These are phyloP conservation scores for Paxillus ammoniavirescens DNA, from an alignment of 768 basidiomycete genomes.

Conservation along the genomic window DNA sequence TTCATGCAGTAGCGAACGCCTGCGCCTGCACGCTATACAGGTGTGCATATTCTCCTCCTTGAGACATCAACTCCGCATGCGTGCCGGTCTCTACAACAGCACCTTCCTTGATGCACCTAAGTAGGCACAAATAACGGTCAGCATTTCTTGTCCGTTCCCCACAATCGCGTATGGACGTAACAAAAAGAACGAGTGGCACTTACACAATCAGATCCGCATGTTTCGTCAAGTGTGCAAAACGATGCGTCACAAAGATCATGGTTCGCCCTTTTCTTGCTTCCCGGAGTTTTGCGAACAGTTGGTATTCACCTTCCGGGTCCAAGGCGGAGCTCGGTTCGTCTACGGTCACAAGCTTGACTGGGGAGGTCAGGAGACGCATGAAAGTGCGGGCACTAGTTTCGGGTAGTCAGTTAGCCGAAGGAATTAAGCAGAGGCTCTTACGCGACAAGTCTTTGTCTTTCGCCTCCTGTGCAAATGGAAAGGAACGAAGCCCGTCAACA, in stretches of 20 bases:
- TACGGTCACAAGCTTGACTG: constrained; percentile 30
- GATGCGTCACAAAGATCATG: constrained; percentile 41
- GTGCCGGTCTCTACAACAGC: constrained; percentile 32
- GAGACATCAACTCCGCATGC: constrained; percentile 29
- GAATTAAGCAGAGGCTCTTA: not conserved
- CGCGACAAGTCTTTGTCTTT: constrained; percentile 32
- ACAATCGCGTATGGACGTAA: too few species aligned
- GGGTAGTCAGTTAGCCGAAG: not conserved
- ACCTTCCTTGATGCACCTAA: constrained; percentile 35
- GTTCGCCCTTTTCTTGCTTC: constrained; percentile 32
- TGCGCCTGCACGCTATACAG: constrained; percentile 34
- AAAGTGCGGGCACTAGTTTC: constrained; percentile 35
- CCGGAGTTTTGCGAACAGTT: constrained; percentile 29
- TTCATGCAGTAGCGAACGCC: constrained; percentile 19
- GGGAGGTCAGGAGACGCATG: constrained; percentile 35
- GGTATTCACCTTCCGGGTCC: constrained; percentile 35
- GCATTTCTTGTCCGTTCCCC: not conserved
- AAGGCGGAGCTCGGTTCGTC: constrained; percentile 41
- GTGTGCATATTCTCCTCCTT: constrained; percentile 31
- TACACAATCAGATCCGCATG: constrained; percentile 38
- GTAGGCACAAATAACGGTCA: not conserved
- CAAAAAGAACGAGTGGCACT: constrained; percentile 7
- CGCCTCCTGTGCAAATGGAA: constrained; percentile 21
- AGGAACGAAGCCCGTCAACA: not conserved
- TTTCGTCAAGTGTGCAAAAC: constrained; percentile 38